A percentile compares a stretch with the other conserved stretches of the same genome.
These are phyloP conservation scores for Epichloe festucae DNA, from an alignment of 2,329 filamentous ascomycete species.

Conservation along the genomic window DNA sequence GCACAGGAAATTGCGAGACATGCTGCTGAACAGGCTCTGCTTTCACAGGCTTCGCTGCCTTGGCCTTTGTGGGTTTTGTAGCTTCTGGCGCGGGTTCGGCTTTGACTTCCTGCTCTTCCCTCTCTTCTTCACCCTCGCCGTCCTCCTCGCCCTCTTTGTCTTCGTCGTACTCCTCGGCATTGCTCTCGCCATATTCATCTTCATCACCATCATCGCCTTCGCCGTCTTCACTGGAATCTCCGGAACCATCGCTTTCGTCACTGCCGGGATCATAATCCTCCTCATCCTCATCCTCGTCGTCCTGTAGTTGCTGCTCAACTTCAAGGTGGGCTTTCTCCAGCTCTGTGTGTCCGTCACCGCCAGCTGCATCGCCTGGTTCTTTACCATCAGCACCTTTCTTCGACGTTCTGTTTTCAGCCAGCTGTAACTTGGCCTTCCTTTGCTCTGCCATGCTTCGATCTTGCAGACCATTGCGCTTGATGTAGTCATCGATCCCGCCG, in stretches of 20 bases:
- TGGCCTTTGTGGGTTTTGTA: neutral
- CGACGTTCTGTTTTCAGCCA: conserved; percentile 43
- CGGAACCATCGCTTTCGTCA: conserved; percentile 46
- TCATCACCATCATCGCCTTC: conserved; percentile 39
- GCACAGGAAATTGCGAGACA: conserved; percentile 10
- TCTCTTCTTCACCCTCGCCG: conserved; percentile 16
- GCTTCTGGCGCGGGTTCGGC: conserved; percentile 4
- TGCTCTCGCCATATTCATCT: conserved; percentile 28
- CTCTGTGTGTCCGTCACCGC: conserved; percentile 28
- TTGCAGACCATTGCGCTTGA: conserved; percentile 47
- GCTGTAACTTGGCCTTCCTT: conserved; percentile 48
- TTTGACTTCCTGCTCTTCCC: conserved; percentile 8
- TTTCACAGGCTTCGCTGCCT: conserved; percentile 6
- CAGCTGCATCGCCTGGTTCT: conserved; percentile 21
- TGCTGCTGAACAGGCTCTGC: neutral
- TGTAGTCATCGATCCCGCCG: conserved; percentile 49
- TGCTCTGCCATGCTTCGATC: conserved; percentile 58
- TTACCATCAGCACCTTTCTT: conserved; percentile 31
- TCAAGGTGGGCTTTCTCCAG: conserved; percentile 37
- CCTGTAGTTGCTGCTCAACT: conserved; percentile 39
- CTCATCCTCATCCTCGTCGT: conserved; percentile 51
- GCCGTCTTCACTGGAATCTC: conserved; percentile 35
- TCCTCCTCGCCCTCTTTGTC: conserved; percentile 21
- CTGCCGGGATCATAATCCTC: conserved; percentile 54
- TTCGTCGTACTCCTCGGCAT: conserved; percentile 25